These are phyloP conservation scores for Albizia julibrissin DNA, from an alignment of 306 rosid genomes.

Conservation along the genomic window DNA sequence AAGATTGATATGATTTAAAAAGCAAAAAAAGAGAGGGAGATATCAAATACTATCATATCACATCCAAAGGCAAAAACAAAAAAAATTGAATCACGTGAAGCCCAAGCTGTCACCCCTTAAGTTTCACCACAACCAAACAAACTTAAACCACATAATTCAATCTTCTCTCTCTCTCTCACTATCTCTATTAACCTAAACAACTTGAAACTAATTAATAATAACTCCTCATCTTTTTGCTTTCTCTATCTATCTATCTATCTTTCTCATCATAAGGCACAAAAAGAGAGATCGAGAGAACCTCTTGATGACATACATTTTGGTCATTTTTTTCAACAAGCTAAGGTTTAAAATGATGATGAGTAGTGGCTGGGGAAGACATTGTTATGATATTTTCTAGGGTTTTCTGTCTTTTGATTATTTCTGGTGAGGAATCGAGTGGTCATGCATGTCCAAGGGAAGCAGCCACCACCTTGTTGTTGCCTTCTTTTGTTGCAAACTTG, in stretches of 20 bases:
- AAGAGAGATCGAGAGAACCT: conserved; percentile 42
- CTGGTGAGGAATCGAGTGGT: conserved; percentile 50
- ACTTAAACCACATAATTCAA: conserved; percentile 11
- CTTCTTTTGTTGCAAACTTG: conserved; percentile 39
- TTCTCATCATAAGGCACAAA: not conserved
- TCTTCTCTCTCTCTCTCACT: not conserved
- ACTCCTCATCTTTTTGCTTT: not conserved
- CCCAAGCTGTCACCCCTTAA: conserved; percentile 40
- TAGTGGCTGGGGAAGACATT: conserved; percentile 33
- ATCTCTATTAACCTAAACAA: not conserved
- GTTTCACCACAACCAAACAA: conserved; percentile 41
- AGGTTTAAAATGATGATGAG: conserved; percentile 43
- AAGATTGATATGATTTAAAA: not conserved
- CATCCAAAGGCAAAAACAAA: conserved; percentile 35
- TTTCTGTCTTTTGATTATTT: conserved; percentile 41
- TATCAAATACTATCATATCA: conserved; percentile 7
- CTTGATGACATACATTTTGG: not conserved
- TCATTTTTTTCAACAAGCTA: conserved; percentile 42
- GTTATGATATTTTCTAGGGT: conserved; percentile 55
- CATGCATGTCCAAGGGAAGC: conserved; percentile 97
- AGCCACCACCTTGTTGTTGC: conserved; percentile 44
- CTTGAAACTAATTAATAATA: not conserved
- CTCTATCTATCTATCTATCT: not conserved
- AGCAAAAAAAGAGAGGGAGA: not conserved
- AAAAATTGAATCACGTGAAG: conserved; percentile 48